These are phyloP conservation scores for Coffea canephora DNA, from an alignment of 257 asterid genomes.

Conservation along the genomic window DNA sequence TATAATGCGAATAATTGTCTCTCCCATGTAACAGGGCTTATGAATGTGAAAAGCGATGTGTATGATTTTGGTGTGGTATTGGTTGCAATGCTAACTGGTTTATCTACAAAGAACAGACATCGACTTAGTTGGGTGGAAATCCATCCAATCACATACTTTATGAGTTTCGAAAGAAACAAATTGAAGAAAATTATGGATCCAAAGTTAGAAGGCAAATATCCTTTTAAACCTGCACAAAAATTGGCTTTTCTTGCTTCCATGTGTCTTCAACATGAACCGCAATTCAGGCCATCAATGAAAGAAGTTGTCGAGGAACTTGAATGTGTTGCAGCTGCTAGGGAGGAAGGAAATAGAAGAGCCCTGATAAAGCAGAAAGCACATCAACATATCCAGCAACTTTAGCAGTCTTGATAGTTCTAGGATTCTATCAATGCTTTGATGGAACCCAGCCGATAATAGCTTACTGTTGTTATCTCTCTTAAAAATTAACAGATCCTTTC, in stretches of 20 bases:
- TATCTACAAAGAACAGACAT: slow-evolving; percentile 39
- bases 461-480: neutral
- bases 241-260: slow-evolving; percentile 49
- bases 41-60: slow-evolving; percentile 37
- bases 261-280: slow-evolving; percentile 51
- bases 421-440: slow-evolving; percentile 18
- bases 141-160: slow-evolving; percentile 43
- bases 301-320: slow-evolving; percentile 47
- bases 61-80: slow-evolving; percentile 60
- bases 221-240: slow-evolving; percentile 42
- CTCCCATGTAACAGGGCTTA: slow-evolving; percentile 24
- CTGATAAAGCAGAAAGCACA: no score
- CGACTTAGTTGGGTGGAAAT: slow-evolving; percentile 41
- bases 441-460: no score
- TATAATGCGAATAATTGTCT: neutral
- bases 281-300: slow-evolving; percentile 59
- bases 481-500: neutral
- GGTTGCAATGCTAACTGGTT: slow-evolving; percentile 62
- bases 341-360: slow-evolving; percentile 8
- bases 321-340: slow-evolving; percentile 20
- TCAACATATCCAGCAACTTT: no score
- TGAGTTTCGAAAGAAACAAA: slow-evolving; percentile 30
- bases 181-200: slow-evolving; percentile 54
- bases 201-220: slow-evolving; percentile 50
- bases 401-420: slow-evolving; percentile 18